Evolutionary conservation across 1,139 yeast genomes (phyloP).

Genomic region (Saccharomyces hybrid): DNA sequence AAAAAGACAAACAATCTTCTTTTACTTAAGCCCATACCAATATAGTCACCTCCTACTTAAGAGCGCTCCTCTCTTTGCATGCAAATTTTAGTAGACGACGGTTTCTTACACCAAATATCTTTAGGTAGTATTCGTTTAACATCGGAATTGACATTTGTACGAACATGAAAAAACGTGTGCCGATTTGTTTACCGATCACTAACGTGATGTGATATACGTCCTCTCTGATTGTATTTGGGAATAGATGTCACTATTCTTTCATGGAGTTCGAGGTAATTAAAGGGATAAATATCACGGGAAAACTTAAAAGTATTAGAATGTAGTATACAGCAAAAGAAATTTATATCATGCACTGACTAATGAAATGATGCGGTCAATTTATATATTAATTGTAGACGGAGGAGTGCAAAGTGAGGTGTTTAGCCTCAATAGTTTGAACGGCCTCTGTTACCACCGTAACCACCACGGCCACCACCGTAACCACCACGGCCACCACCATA

Average conservation of each 20-base stretch:
- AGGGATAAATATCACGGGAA: neutral
- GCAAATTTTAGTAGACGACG: neutral
- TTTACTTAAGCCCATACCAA: neutral
- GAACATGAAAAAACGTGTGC: neutral
- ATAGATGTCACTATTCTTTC: neutral
- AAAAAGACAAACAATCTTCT: neutral
- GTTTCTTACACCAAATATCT: neutral
- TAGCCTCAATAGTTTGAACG: constrained; percentile 2
- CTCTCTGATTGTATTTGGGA: neutral
- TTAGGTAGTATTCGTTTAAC: neutral
- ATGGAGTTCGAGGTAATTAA: neutral
- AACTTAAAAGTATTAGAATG: constrained; percentile 2
- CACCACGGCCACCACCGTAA: constrained; percentile 24
- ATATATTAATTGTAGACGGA: neutral
- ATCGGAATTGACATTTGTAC: neutral
- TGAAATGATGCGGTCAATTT: neutral
- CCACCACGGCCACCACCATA: constrained; percentile 32
- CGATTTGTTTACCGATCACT: neutral
- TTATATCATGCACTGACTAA: constrained; percentile 1
- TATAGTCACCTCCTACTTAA: neutral
- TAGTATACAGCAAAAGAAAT: neutral
- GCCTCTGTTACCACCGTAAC: constrained; percentile 27
- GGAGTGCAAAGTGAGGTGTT: neutral
- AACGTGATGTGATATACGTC: neutral
- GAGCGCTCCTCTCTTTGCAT: neutral